Evolutionary conservation across 148 eudicot genomes (phyloP).

Genomic region (Vaccinium macrocarpon): DNA sequence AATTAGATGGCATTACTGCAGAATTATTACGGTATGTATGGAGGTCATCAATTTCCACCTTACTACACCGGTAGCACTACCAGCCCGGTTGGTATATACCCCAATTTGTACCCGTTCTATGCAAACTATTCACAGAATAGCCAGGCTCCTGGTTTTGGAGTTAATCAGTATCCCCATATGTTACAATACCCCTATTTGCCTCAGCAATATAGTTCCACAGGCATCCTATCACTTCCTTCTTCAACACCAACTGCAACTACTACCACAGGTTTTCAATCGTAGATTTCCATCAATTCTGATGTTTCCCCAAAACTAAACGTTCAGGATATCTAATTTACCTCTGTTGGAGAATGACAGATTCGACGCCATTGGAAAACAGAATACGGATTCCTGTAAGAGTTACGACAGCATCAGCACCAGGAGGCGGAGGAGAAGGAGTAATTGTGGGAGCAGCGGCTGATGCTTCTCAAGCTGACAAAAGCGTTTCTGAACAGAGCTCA

Average conservation of each 20-base stretch:
- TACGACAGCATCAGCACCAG: neutral
- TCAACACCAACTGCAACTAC: slow-evolving; percentile 25
- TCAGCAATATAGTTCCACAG: slow-evolving; percentile 29
- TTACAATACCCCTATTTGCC: slow-evolving; percentile 46
- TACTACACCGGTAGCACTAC: slow-evolving; percentile 37
- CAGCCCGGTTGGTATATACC: slow-evolving; percentile 38
- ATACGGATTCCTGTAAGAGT: slow-evolving; percentile 12
- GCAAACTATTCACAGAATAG: slow-evolving; percentile 31
- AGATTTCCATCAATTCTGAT: neutral
- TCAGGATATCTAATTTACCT: neutral
- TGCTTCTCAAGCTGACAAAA: slow-evolving; percentile 34
- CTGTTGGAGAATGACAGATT: neutral
- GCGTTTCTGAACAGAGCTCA: slow-evolving; percentile 37
- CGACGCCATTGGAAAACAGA: slow-evolving; percentile 1
- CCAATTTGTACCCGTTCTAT: slow-evolving; percentile 37
- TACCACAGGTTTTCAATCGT: slow-evolving; percentile 26
- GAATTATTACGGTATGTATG: slow-evolving; percentile 49
- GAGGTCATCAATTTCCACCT: slow-evolving; percentile 39
- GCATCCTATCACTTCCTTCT: slow-evolving; percentile 47
- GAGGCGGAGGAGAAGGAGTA: slow-evolving; percentile 17
- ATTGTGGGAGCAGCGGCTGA: slow-evolving; percentile 25
- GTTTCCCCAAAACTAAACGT: neutral
- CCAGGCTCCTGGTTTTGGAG: slow-evolving; percentile 48
- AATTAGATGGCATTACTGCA: slow-evolving; percentile 16
- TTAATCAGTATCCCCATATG: slow-evolving; percentile 38